These are phyloP conservation scores for Pestalotiopsis sp. DNA, from an alignment of 2,329 filamentous ascomycete genomes.

Conservation along the genomic window DNA sequence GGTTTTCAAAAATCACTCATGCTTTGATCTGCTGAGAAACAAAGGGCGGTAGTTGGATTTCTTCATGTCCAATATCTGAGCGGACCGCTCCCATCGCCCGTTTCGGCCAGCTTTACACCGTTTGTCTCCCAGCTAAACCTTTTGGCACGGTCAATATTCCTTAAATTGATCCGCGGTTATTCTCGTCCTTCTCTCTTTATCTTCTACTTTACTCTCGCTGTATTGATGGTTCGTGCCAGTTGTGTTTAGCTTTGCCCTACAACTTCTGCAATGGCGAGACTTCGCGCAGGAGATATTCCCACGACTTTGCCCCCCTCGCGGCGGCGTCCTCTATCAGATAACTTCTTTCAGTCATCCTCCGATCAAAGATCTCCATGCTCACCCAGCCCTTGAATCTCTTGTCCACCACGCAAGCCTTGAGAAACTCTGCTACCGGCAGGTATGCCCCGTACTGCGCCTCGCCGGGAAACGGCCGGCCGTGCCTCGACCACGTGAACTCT, in stretches of 20 bases:
- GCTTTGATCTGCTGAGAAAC: background rate
- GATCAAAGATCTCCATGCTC: constrained; percentile 1
- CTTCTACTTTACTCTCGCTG: background rate
- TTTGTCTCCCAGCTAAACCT: no score
- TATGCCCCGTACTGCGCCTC: background rate
- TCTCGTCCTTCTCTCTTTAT: background rate
- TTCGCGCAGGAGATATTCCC: background rate
- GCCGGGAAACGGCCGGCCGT: background rate
- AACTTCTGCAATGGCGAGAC: background rate
- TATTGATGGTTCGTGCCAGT: background rate
- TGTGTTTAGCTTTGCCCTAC: background rate
- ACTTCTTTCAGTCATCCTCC: background rate
- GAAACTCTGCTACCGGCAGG: background rate
- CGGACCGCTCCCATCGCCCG: no score
- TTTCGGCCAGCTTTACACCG: no score
- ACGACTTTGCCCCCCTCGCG: background rate
- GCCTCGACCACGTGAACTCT: background rate
- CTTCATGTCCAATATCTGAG: no score
- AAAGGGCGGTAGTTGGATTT: background rate
- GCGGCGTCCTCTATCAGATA: background rate
- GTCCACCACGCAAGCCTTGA: background rate
- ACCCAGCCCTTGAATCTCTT: background rate
- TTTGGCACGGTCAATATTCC: no score
- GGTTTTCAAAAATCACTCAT: background rate
- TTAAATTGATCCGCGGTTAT: no score